Conservation (phyloP, 768 basidiomycete genomes). For the Hortiboletus flavorubellus region DNA sequence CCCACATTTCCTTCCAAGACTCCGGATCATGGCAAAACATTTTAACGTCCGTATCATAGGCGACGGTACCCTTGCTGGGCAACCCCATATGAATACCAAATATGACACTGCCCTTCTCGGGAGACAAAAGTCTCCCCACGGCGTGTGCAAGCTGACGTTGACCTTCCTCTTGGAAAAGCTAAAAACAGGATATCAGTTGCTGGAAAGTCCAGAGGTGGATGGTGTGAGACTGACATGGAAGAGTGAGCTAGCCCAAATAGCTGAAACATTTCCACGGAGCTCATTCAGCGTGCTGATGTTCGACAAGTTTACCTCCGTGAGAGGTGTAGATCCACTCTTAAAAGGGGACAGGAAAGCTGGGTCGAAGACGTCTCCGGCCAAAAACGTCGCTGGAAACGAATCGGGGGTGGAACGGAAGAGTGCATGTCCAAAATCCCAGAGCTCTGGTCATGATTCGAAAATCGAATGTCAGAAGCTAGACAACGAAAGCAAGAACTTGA, state of each 20-base stretch:
- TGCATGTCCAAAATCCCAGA: constrained; percentile 61
- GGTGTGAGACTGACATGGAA: constrained; percentile 34
- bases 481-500: background rate
- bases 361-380: constrained; percentile 55
- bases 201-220: constrained; percentile 19
- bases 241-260: constrained; percentile 47
- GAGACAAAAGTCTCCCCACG: constrained; percentile 28
- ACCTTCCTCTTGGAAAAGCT: constrained; percentile 27
- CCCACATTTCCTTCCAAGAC: constrained; percentile 30
- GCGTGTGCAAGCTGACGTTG: constrained; percentile 25
- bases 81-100: constrained; percentile 29
- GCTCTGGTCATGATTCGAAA: constrained; percentile 34
- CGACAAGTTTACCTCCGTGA: constrained; percentile 23
- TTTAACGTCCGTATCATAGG: background rate
- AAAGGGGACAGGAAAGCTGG: constrained; percentile 37
- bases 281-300: constrained; percentile 41
- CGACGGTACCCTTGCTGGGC: constrained; percentile 6
- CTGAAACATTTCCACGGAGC: constrained; percentile 44
- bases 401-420: constrained; percentile 52
- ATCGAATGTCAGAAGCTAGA: background rate
- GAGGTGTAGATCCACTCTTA: constrained; percentile 16
- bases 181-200: constrained; percentile 17
- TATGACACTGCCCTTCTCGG: constrained; percentile 27
- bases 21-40: constrained; percentile 26
- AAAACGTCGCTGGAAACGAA: constrained; percentile 52